These are phyloP conservation scores for Helichrysum umbraculigerum DNA, from an alignment of 129 eudicot species.

Conservation along the genomic window DNA sequence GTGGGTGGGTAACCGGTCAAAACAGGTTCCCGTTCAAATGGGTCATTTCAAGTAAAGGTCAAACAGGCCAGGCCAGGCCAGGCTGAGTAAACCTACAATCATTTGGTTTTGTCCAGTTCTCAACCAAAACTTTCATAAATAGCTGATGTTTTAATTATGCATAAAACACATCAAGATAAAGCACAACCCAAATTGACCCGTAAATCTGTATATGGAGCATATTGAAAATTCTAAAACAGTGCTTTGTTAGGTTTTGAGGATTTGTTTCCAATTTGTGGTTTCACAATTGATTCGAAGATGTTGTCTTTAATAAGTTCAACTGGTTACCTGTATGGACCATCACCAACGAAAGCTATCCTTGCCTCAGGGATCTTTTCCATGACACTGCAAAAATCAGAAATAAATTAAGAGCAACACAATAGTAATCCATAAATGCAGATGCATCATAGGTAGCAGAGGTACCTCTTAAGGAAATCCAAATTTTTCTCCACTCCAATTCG, in stretches of 20 bases:
- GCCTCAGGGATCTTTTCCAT: constrained; percentile 92
- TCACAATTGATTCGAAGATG: not conserved
- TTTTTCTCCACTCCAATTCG: constrained; percentile 90
- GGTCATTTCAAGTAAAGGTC: not conserved
- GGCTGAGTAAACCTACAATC: not conserved
- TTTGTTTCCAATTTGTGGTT: not conserved
- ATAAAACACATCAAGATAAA: not conserved
- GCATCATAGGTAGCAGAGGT: constrained; percentile 7
- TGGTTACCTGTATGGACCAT: constrained; percentile 90
- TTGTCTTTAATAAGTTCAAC: not conserved
- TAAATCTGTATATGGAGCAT: not conserved
- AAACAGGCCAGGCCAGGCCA: not conserved
- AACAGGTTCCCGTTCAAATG: not conserved
- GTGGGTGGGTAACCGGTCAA: not conserved
- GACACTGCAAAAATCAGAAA: constrained; percentile 49
- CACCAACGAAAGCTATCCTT: constrained; percentile 92
- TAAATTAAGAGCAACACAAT: not conserved
- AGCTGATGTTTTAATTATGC: not conserved
- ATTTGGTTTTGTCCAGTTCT: not conserved
- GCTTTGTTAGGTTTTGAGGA: not conserved
- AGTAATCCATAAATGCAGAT: not conserved
- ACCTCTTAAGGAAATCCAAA: constrained; percentile 82
- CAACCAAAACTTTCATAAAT: not conserved
- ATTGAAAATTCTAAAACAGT: not conserved
- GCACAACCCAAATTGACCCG: not conserved